Percentiles rank a stretch among this genome's conserved stretches.
phyloP scores from a whole-genome alignment of 2,329 filamentous ascomycete species.

The Thielaviopsis euricoi region DNA sequence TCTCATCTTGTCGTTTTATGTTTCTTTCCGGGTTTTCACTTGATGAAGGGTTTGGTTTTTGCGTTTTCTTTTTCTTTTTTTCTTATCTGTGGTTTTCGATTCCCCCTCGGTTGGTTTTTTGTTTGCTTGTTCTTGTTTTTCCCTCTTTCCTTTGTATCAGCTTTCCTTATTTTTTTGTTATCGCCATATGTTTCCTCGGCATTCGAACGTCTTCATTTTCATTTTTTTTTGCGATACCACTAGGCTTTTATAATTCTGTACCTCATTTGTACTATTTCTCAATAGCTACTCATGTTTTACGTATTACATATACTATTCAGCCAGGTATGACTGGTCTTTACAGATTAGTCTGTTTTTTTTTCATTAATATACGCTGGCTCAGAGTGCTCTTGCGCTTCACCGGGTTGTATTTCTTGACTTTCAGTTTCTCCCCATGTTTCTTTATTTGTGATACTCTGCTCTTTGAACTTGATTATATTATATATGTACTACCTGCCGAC shows the following conservation, averaged over 20 bases:
- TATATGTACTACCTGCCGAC: too few relatives aligned
- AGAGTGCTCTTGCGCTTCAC: not conserved
- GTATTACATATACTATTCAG: not conserved
- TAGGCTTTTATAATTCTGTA: not conserved
- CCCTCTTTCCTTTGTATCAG: not conserved
- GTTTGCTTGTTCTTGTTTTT: not conserved
- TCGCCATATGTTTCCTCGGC: not conserved
- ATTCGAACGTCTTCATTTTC: not conserved
- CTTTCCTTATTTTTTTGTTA: not conserved
- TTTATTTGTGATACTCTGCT: not conserved
- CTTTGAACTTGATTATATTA: not conserved
- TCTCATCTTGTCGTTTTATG: not conserved
- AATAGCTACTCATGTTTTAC: not conserved
- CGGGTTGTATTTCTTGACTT: not conserved
- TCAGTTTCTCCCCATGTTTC: not conserved
- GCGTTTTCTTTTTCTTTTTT: not conserved
- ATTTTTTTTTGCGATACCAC: not conserved
- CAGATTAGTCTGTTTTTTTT: not conserved
- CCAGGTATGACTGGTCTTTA: too few relatives aligned
- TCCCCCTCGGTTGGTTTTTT: not conserved
- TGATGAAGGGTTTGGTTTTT: not conserved
- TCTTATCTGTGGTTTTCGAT: not conserved
- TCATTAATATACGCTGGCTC: not conserved
- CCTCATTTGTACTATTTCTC: not conserved
- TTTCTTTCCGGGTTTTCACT: not conserved